A percentile compares a stretch with the other conserved stretches of the same genome.
Evolutionary conservation across 129 eudicot species (phyloP).

Genomic region (Tagetes patula): DNA sequence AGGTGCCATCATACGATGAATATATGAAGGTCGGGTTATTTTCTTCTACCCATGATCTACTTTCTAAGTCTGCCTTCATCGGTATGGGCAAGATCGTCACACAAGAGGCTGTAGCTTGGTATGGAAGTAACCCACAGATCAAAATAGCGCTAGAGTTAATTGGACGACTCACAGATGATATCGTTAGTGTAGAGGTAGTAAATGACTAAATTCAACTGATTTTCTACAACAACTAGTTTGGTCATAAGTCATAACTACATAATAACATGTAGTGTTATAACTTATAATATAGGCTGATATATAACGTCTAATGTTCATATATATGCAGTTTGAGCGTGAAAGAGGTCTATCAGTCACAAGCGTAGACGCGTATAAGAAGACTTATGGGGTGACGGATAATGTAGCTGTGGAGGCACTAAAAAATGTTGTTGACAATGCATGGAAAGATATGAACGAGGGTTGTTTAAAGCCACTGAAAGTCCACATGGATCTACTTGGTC

Average conservation of each 20-base stretch:
- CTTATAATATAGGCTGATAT: neutral
- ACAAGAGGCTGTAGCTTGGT: neutral
- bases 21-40: neutral
- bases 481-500: neutral
- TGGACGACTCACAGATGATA: neutral
- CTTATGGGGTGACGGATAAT: conserved; percentile 12
- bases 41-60: neutral
- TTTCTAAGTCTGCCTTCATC: neutral
- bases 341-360: neutral
- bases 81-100: neutral
- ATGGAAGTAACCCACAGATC: neutral
- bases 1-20: neutral
- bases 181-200: neutral
- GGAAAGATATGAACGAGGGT: neutral
- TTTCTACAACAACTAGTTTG: neutral
- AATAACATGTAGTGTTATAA: neutral
- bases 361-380: conserved; percentile 16
- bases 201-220: neutral
- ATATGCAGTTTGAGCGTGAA: conserved; percentile 9
- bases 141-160: neutral
- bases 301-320: neutral
- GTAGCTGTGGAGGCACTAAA: neutral
- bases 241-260: neutral
- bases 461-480: conserved; percentile 1
- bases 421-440: neutral